Percentiles rank a stretch among this genome's conserved stretches.
phyloP scores from a whole-genome alignment of 352 stramenopile genomes.

The Phytophthora pluvialis region DNA sequence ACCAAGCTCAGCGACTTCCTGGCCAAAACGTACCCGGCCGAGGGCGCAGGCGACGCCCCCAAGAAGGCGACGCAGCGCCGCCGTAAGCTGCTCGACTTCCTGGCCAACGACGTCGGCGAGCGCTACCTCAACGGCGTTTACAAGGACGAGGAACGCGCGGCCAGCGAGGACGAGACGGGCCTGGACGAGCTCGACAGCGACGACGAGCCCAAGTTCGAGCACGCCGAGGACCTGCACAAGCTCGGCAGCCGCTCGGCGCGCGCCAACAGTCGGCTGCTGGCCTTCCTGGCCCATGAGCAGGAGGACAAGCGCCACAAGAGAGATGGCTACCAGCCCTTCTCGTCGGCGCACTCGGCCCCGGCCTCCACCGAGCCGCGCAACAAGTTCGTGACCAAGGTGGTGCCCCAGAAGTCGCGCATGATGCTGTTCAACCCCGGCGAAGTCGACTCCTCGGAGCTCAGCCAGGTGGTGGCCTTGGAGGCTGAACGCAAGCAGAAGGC shows the following conservation, averaged over 20 bases:
- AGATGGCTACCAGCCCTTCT: slow-evolving; percentile 37
- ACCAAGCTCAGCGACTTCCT: slow-evolving; percentile 59
- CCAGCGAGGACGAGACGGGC: slow-evolving; percentile 26
- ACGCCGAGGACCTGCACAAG: slow-evolving; percentile 25
- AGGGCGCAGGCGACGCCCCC: slow-evolving; percentile 18
- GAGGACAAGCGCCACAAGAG: slow-evolving; percentile 52
- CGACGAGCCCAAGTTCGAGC: slow-evolving; percentile 29
- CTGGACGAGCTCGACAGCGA: slow-evolving; percentile 37
- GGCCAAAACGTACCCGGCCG: slow-evolving; percentile 41
- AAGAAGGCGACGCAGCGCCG: slow-evolving; percentile 46
- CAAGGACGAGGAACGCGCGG: slow-evolving; percentile 58
- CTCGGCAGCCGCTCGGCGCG: slow-evolving; percentile 30
- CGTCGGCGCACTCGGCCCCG: slow-evolving; percentile 36
- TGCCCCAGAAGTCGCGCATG: slow-evolving; percentile 54
- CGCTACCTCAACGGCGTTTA: slow-evolving; percentile 78
- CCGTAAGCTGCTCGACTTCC: slow-evolving; percentile 78
- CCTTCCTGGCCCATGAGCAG: slow-evolving; percentile 63
- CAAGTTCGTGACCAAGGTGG: slow-evolving; percentile 68
- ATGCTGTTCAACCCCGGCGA: slow-evolving; percentile 64
- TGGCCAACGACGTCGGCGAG: slow-evolving; percentile 75
- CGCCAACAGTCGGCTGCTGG: slow-evolving; percentile 61
- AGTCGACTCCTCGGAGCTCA: slow-evolving; percentile 45
- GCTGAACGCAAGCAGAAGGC: slow-evolving; percentile 52
- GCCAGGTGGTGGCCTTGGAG: slow-evolving; percentile 49
- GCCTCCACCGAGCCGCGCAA: slow-evolving; percentile 41